Percentiles rank a stretch among this genome's conserved stretches.
These are phyloP conservation scores for Leccinum arenicola DNA, from an alignment of 768 basidiomycete species.

Conservation along the genomic window DNA sequence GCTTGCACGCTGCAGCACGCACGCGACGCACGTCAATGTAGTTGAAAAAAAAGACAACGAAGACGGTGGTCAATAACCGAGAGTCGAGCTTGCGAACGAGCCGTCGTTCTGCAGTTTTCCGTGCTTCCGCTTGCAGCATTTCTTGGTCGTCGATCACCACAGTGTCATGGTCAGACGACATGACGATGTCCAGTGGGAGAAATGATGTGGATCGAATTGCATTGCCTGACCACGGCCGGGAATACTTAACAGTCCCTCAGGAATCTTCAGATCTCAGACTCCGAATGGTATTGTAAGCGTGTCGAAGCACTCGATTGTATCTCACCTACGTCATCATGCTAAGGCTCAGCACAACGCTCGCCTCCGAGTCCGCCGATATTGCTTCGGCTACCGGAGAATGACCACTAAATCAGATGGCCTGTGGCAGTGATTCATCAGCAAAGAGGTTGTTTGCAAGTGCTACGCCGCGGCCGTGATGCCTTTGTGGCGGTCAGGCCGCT, in stretches of 20 bases:
- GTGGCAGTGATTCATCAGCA: neutral
- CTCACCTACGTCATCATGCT: neutral
- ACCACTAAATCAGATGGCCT: neutral
- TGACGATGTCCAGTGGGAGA: neutral
- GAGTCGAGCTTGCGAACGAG: constrained; percentile 57
- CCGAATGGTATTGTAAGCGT: neutral
- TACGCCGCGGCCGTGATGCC: no score
- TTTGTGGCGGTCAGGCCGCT: no score
- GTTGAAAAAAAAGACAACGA: constrained; percentile 63
- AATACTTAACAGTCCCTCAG: neutral
- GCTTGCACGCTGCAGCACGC: neutral
- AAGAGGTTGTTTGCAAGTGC: neutral
- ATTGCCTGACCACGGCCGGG: neutral
- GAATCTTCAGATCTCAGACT: neutral
- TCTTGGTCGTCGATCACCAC: neutral
- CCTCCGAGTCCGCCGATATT: neutral
- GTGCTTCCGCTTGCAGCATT: constrained; percentile 3
- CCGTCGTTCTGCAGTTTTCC: constrained; percentile 14
- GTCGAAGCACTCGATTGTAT: neutral
- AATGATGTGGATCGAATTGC: neutral
- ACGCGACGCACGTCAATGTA: constrained; percentile 54
- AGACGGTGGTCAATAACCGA: constrained; percentile 54
- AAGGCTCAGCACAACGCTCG: neutral
- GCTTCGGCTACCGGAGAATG: neutral
- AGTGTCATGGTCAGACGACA: constrained; percentile 9